A percentile compares a stretch with the other conserved stretches of the same genome.
Conservation (phyloP, 805 yeast genomes). For the Torulaspora franciscae region DNA sequence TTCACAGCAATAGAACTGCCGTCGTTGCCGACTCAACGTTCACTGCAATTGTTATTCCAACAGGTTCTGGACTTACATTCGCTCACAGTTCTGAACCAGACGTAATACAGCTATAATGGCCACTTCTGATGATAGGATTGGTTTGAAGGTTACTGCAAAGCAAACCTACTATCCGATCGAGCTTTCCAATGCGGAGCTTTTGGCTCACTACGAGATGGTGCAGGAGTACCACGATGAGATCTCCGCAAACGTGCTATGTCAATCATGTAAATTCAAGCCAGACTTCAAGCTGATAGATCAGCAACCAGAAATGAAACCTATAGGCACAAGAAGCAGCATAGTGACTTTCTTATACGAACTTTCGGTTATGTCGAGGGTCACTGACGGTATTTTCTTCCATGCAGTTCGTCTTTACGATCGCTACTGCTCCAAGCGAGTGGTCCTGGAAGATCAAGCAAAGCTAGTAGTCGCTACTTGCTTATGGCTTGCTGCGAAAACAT, state of each 20-base stretch:
- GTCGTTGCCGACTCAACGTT: background rate
- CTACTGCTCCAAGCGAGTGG: conserved; percentile 83
- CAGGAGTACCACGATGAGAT: conserved; percentile 53
- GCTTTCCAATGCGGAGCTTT: conserved; percentile 47
- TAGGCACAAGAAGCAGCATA: conserved; percentile 60
- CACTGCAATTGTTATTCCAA: background rate
- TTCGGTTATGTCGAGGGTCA: conserved; percentile 55
- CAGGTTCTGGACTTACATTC: conserved; percentile 1
- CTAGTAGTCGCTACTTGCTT: conserved; percentile 85
- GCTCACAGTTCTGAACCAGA: conserved; percentile 3
- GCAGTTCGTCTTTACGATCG: conserved; percentile 79
- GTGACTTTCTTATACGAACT: conserved; percentile 77
- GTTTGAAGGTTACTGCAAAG: conserved; percentile 39
- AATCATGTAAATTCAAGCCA: conserved; percentile 43
- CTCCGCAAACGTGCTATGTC: conserved; percentile 37
- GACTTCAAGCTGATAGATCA: conserved; percentile 63
- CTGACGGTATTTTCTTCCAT: conserved; percentile 63
- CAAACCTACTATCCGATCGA: conserved; percentile 50
- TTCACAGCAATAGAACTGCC: background rate
- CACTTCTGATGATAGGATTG: conserved; percentile 19
- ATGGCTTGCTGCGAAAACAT: conserved; percentile 88
- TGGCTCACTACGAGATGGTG: conserved; percentile 42
- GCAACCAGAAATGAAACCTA: conserved; percentile 81
- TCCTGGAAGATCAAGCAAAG: conserved; percentile 80
- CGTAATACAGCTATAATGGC: conserved; percentile 5